These are phyloP conservation scores for Salvia splendens DNA, from an alignment of 257 asterid genomes.

Conservation along the genomic window DNA sequence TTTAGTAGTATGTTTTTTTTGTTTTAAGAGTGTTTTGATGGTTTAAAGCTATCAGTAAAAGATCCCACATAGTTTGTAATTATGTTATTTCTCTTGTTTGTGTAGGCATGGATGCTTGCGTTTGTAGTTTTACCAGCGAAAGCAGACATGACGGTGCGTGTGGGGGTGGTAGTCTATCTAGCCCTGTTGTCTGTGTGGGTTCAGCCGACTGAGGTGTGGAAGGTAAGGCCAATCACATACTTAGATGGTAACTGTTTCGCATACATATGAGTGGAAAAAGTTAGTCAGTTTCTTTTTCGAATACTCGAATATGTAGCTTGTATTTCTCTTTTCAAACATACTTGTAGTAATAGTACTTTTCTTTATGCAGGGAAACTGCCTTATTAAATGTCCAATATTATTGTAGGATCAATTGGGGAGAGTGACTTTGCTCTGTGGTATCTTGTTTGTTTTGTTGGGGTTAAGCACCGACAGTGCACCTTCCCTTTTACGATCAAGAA, in stretches of 20 bases:
- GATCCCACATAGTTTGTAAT: neutral
- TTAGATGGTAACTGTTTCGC: conserved; percentile 3
- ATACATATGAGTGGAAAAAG: neutral
- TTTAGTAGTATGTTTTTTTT: no score
- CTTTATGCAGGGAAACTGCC: conserved; percentile 53
- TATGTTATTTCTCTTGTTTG: conserved; percentile 9
- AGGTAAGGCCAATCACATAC: conserved; percentile 49
- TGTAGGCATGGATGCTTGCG: conserved; percentile 89
- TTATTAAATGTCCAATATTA: conserved; percentile 47
- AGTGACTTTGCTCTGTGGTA: conserved; percentile 72
- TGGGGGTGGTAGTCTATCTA: conserved; percentile 65
- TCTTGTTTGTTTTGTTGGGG: conserved; percentile 81
- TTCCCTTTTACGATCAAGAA: conserved; percentile 74
- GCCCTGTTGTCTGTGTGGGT: conserved; percentile 61
- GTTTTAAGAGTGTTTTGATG: neutral
- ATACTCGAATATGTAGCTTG: neutral
- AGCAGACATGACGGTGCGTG: conserved; percentile 55
- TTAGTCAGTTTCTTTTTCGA: neutral
- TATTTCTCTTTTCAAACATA: neutral
- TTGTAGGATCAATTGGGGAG: conserved; percentile 97
- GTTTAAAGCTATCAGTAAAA: conserved; percentile 5
- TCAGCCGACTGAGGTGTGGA: conserved; percentile 91
- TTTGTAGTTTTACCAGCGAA: conserved; percentile 89
- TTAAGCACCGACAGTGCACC: conserved; percentile 88
- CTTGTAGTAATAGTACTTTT: conserved; percentile 34